Evolutionary conservation across 2,329 filamentous ascomycete species (phyloP).

Genomic region (Claviceps sorghi): DNA sequence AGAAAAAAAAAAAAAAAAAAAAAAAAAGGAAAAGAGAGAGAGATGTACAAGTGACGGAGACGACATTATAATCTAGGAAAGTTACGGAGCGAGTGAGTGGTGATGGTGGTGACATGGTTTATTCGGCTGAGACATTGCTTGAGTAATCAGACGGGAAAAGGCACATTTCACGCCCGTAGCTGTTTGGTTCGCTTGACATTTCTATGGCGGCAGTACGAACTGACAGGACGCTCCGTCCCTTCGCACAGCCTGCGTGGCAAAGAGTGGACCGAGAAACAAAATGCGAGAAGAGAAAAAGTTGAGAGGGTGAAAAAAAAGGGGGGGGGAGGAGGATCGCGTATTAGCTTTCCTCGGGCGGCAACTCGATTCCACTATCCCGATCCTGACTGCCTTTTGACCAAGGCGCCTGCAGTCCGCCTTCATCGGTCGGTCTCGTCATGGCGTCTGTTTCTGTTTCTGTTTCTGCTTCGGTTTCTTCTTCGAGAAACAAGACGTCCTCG

Average conservation of each 20-base stretch:
- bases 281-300: not conserved
- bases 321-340: not conserved
- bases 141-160: not conserved
- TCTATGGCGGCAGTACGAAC: not conserved
- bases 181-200: not conserved
- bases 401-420: conserved; percentile 12
- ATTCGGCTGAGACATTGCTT: not conserved
- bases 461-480: conserved; percentile 9
- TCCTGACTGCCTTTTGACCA: conserved; percentile 30
- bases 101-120: not conserved
- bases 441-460: conserved; percentile 10
- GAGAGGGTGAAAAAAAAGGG: not conserved
- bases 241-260: not conserved
- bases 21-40: not conserved
- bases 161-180: not conserved
- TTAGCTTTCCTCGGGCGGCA: conserved; percentile 26
- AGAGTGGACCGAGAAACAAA: not conserved
- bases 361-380: conserved; percentile 38
- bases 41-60: not conserved
- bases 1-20: not conserved
- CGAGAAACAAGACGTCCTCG: conserved; percentile 12
- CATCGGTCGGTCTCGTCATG: conserved; percentile 11
- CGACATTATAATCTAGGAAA: not conserved
- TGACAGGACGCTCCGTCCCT: not conserved
- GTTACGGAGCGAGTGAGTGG: conserved; percentile 2